Percentiles rank a stretch among this genome's conserved stretches.
Evolutionary conservation across 2,329 filamentous ascomycete species (phyloP).

Genomic region (Ambrosiella cleistominuta): DNA sequence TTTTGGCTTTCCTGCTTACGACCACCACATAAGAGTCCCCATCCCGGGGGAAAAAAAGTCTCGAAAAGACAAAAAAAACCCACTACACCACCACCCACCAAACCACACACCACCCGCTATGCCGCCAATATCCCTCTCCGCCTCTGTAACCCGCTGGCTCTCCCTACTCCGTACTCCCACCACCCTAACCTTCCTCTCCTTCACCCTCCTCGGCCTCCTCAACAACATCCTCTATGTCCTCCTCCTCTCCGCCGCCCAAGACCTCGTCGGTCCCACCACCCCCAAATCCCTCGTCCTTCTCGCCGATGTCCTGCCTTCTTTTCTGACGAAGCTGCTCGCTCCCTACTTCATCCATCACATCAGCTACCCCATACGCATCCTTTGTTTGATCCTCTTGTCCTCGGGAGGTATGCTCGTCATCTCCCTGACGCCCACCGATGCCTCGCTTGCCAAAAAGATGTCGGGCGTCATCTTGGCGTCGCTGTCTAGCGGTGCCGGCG

Average conservation of each 20-base stretch:
- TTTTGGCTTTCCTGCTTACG: too few relatives aligned
- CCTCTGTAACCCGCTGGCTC: background rate
- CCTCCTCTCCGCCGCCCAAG: constrained; percentile 85
- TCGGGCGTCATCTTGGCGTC: constrained; percentile 71
- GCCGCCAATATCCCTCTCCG: background rate
- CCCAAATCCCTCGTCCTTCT: constrained; percentile 89
- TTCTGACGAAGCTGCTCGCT: constrained; percentile 70
- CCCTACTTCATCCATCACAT: constrained; percentile 88
- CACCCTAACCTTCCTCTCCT: background rate
- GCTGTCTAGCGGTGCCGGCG: constrained; percentile 69
- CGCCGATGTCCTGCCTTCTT: constrained; percentile 79
- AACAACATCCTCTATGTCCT: constrained; percentile 98
- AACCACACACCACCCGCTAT: background rate
- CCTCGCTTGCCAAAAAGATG: constrained; percentile 51
- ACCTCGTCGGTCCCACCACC: constrained; percentile 68
- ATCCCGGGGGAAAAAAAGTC: too few relatives aligned
- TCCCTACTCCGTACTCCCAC: constrained; percentile 14
- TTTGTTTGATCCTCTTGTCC: constrained; percentile 58
- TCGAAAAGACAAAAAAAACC: background rate
- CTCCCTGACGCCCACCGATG: constrained; percentile 48
- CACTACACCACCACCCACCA: background rate
- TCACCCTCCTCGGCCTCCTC: constrained; percentile 32
- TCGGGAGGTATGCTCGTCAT: constrained; percentile 78
- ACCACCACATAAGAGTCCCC: background rate
- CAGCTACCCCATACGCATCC: constrained; percentile 59